These are phyloP conservation scores for Aspergillus sp. DNA, from an alignment of 2,329 filamentous ascomycete species.

Conservation along the genomic window DNA sequence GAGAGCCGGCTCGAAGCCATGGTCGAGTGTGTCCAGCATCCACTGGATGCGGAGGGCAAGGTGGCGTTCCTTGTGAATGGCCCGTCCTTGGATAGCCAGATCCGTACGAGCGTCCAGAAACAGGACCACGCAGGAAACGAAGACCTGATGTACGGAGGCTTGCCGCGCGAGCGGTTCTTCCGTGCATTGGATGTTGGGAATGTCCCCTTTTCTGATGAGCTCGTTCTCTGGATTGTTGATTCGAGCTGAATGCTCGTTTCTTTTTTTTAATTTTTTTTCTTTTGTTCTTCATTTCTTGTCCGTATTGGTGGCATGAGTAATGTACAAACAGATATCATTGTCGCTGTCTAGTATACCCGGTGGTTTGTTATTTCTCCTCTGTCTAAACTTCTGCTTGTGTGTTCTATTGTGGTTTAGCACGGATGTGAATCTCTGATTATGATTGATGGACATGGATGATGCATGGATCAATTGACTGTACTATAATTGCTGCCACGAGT, in stretches of 20 bases:
- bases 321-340: constrained; percentile 7
- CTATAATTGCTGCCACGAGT: too few relatives aligned
- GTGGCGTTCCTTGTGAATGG: constrained; percentile 37
- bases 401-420: not conserved
- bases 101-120: constrained; percentile 25
- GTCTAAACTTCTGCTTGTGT: not conserved
- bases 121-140: constrained; percentile 29
- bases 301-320: constrained; percentile 7
- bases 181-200: constrained; percentile 32
- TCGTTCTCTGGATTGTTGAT: constrained; percentile 29
- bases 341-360: not conserved
- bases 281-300: not conserved
- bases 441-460: not conserved
- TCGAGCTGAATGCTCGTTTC: constrained; percentile 4
- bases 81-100: constrained; percentile 40
- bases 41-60: constrained; percentile 32
- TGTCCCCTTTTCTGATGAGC: constrained; percentile 20
- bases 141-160: constrained; percentile 44
- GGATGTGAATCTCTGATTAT: not conserved
- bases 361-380: not conserved
- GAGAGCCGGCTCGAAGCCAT: constrained; percentile 48
- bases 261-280: not conserved
- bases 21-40: constrained; percentile 34
- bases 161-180: constrained; percentile 27
- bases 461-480: not conserved